phyloP scores from a whole-genome alignment of 345 rosid genomes.

The Trapa incisa region DNA sequence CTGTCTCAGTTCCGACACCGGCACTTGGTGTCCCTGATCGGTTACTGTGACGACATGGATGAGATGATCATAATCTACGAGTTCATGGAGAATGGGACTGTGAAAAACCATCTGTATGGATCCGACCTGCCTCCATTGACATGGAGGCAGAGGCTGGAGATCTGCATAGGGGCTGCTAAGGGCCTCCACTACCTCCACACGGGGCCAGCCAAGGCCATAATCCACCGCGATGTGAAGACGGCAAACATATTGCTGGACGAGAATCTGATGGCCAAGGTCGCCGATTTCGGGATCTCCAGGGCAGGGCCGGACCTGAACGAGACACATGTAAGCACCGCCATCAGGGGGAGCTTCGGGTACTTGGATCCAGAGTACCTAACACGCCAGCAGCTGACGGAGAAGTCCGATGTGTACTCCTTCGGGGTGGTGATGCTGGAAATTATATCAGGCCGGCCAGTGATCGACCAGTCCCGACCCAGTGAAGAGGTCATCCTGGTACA shows the following conservation, averaged over 20 bases:
- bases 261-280: slow-evolving; percentile 15
- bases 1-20: slow-evolving; percentile 15
- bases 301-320: slow-evolving; percentile 13
- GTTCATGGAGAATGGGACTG: slow-evolving; percentile 17
- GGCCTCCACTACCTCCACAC: slow-evolving; percentile 22
- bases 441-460: slow-evolving; percentile 10
- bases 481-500: slow-evolving; percentile 13
- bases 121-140: slow-evolving; percentile 8
- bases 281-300: slow-evolving; percentile 11
- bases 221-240: slow-evolving; percentile 18
- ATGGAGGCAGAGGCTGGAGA: slow-evolving; percentile 14
- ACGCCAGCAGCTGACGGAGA: slow-evolving; percentile 15
- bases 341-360: slow-evolving; percentile 18
- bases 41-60: slow-evolving; percentile 13
- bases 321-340: slow-evolving; percentile 15
- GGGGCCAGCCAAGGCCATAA: slow-evolving; percentile 13
- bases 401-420: slow-evolving; percentile 16
- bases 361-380: slow-evolving; percentile 16
- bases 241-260: slow-evolving; percentile 14
- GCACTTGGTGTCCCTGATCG: slow-evolving; percentile 16
- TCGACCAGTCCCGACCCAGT: slow-evolving; percentile 13
- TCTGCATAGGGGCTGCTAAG: slow-evolving; percentile 17
- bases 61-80: slow-evolving; percentile 19
- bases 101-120: slow-evolving; percentile 11
- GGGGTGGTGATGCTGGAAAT: slow-evolving; percentile 17